phyloP scores from a whole-genome alignment of 2,329 filamentous ascomycete genomes.

The Diplodia seriata region DNA sequence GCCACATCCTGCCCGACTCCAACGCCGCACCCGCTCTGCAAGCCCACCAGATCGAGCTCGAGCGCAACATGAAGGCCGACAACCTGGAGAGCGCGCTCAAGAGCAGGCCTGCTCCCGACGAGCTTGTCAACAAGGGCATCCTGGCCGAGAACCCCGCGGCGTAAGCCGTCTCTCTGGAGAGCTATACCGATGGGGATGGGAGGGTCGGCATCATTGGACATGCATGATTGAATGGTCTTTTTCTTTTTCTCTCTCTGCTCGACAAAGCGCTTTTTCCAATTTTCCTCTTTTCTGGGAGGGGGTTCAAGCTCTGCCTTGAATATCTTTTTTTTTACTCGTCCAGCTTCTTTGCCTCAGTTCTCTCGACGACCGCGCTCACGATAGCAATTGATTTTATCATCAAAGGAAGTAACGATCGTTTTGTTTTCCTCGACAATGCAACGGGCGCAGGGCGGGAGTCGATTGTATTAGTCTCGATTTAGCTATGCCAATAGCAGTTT shows the following conservation, averaged over 20 bases:
- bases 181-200: background rate
- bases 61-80: conserved; percentile 87
- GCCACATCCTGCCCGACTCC: conserved; percentile 84
- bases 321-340: background rate
- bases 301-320: conserved; percentile 1
- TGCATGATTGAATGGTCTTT: conserved; percentile 26
- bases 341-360: background rate
- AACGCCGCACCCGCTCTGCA: conserved; percentile 79
- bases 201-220: background rate
- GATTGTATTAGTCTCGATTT: conserved; percentile 24
- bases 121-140: conserved; percentile 80
- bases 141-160: conserved; percentile 56
- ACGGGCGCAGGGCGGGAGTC: conserved; percentile 12
- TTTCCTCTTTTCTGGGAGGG: background rate
- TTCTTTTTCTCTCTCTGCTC: background rate
- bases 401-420: conserved; percentile 29
- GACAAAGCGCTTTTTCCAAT: background rate
- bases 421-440: background rate
- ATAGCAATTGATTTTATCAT: conserved; percentile 14
- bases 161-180: background rate
- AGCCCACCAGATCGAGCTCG: conserved; percentile 82
- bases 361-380: conserved; percentile 14
- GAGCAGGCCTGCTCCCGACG: conserved; percentile 76
- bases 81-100: conserved; percentile 86
- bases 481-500: conserved; percentile 15